These are phyloP conservation scores for Hippophae tibetana DNA, from an alignment of 306 rosid species.

Conservation along the genomic window DNA sequence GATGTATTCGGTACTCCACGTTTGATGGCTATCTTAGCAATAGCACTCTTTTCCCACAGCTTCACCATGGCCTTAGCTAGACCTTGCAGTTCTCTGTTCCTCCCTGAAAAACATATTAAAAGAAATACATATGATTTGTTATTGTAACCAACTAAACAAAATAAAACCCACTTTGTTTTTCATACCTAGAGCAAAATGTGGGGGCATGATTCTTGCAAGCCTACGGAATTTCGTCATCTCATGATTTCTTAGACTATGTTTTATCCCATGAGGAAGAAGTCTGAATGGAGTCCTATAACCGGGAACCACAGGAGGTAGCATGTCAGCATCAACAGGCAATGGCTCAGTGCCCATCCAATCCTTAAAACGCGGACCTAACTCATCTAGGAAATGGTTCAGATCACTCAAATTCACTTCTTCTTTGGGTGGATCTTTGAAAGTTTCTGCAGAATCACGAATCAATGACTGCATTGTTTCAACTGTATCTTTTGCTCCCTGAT, in stretches of 20 bases:
- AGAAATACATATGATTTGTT: slow-evolving; percentile 4
- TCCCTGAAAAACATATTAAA: slow-evolving; percentile 43
- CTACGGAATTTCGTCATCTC: slow-evolving; percentile 63
- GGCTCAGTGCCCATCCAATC: slow-evolving; percentile 94
- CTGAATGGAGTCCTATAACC: slow-evolving; percentile 70
- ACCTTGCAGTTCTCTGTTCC: slow-evolving; percentile 88
- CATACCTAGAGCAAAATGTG: slow-evolving; percentile 92
- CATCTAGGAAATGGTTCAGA: slow-evolving; percentile 66
- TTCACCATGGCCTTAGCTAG: slow-evolving; percentile 72
- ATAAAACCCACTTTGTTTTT: slow-evolving; percentile 15
- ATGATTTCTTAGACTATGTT: slow-evolving; percentile 42
- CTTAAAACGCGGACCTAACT: slow-evolving; percentile 70
- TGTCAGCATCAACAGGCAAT: slow-evolving; percentile 88
- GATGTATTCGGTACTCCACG: slow-evolving; percentile 76
- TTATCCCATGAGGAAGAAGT: slow-evolving; percentile 69
- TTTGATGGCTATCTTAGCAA: slow-evolving; percentile 89
- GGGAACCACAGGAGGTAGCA: slow-evolving; percentile 53
- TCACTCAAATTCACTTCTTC: slow-evolving; percentile 52
- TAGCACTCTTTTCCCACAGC: slow-evolving; percentile 82
- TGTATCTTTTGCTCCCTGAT: slow-evolving; percentile 15
- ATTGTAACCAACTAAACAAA: slow-evolving; percentile 8
- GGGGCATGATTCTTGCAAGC: slow-evolving; percentile 65
- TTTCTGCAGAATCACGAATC: slow-evolving; percentile 26
- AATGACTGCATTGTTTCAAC: slow-evolving; percentile 23
- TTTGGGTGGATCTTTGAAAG: slow-evolving; percentile 44